A percentile compares a stretch with the other conserved stretches of the same genome.
phyloP scores from a whole-genome alignment of 2,329 filamentous ascomycete genomes.

The Paecilomyces formosus region DNA sequence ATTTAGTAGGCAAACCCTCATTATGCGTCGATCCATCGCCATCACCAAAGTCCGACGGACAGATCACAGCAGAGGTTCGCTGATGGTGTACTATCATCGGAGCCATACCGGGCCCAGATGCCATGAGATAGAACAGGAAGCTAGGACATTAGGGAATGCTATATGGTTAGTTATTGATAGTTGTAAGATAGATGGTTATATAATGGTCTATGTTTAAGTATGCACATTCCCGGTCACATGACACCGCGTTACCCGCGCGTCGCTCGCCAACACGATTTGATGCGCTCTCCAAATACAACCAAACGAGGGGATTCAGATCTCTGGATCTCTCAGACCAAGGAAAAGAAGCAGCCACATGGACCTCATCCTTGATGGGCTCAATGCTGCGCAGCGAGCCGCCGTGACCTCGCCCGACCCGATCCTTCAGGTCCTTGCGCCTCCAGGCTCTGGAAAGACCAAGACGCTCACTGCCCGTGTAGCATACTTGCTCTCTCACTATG shows the following conservation, averaged over 20 bases:
- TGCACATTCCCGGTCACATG: conserved; percentile 15
- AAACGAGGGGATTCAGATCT: neutral
- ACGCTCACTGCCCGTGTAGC: conserved; percentile 89
- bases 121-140: no score
- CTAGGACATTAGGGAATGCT: no score
- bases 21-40: no score
- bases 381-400: conserved; percentile 56
- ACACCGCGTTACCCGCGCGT: conserved; percentile 18
- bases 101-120: no score
- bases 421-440: conserved; percentile 55
- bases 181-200: no score
- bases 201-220: no score
- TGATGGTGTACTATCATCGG: no score
- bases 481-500: conserved; percentile 68
- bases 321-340: neutral
- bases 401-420: conserved; percentile 56
- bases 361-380: conserved; percentile 53
- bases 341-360: conserved; percentile 29
- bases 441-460: conserved; percentile 82
- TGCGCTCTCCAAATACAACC: neutral
- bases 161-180: no score
- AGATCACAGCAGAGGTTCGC: no score
- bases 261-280: conserved; percentile 1
- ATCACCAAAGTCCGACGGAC: no score
- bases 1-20: no score